Evolutionary conservation across 441 rosid species (phyloP).

Genomic region (Arabidopsis lyrata): DNA sequence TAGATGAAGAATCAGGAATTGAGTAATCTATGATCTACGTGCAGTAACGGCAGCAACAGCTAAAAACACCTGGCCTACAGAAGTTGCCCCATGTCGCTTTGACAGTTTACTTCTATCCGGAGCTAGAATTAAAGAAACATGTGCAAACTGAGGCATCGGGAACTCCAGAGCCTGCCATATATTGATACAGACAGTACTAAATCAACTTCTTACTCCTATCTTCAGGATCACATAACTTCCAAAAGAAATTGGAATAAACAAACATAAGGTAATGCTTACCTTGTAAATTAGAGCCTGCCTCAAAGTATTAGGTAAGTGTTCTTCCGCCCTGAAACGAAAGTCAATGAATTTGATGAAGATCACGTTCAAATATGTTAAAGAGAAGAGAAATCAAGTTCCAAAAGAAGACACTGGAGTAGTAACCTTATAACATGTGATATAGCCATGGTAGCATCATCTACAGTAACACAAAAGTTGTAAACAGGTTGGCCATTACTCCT

Average conservation of each 20-base stretch:
- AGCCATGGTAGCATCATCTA: conserved; percentile 98
- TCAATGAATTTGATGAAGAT: conserved; percentile 30
- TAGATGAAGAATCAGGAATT: conserved; percentile 24
- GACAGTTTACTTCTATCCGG: conserved; percentile 96
- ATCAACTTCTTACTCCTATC: conserved; percentile 29
- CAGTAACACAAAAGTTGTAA: conserved; percentile 95
- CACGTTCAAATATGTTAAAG: conserved; percentile 7
- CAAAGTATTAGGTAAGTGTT: conserved; percentile 90
- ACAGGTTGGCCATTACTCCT: conserved; percentile 99
- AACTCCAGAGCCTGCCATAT: conserved; percentile 84
- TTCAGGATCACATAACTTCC: conserved; percentile 25
- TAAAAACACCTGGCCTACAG: conserved; percentile 87
- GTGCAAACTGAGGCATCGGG: conserved; percentile 90
- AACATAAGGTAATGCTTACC: conserved; percentile 50
- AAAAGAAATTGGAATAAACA: conserved; percentile 28
- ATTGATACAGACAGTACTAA: conserved; percentile 27
- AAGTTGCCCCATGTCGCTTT: conserved; percentile 96
- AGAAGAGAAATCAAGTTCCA: not conserved
- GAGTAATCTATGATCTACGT: conserved; percentile 16
- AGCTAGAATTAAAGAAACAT: conserved; percentile 94
- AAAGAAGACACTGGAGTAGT: conserved; percentile 26
- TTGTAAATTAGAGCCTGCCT: conserved; percentile 92
- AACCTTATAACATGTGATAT: conserved; percentile 96
- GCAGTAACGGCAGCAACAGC: conserved; percentile 23
- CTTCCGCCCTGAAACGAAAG: conserved; percentile 78